These are phyloP conservation scores for Cladorrhinum sp. DNA, from an alignment of 2,329 filamentous ascomycete genomes.

Conservation along the genomic window DNA sequence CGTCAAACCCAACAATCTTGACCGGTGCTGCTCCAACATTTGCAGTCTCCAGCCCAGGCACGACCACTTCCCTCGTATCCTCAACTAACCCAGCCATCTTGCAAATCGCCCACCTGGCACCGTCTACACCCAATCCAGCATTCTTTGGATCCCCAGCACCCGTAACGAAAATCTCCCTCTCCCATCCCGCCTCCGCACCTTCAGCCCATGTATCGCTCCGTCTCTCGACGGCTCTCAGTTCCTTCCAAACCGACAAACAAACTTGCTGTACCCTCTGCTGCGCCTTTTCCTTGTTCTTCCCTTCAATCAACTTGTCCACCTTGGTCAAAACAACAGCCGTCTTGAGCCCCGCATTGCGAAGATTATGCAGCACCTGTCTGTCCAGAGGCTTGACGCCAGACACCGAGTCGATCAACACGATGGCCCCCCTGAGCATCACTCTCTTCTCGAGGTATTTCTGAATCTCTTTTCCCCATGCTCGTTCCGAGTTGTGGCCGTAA, in stretches of 20 bases:
- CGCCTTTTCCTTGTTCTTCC: constrained; percentile 5
- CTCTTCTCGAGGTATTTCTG: constrained; percentile 48
- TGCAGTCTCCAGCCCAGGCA: constrained; percentile 1
- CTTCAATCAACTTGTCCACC: constrained; percentile 46
- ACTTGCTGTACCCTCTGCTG: constrained; percentile 20
- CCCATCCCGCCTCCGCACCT: constrained; percentile 31
- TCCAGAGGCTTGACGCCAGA: constrained; percentile 51
- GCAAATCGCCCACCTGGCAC: constrained; percentile 34
- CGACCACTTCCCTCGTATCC: constrained; percentile 18
- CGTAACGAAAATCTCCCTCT: constrained; percentile 34
- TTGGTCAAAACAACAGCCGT: constrained; percentile 56
- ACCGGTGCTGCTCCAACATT: not conserved
- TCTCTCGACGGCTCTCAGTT: constrained; percentile 29
- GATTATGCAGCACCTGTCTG: constrained; percentile 43
- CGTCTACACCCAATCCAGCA: constrained; percentile 32
- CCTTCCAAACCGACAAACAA: constrained; percentile 33
- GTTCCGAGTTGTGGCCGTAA: constrained; percentile 36
- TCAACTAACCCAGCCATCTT: constrained; percentile 34
- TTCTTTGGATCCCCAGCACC: constrained; percentile 34
- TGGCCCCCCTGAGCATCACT: constrained; percentile 47
- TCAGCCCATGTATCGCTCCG: constrained; percentile 21
- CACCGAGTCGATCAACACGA: constrained; percentile 53
- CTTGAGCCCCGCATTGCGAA: constrained; percentile 44
- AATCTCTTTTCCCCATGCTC: constrained; percentile 53
- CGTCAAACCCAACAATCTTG: constrained; percentile 35